Evolutionary conservation across 1,284 basidiomycete species (phyloP).

Genomic region (Ustilago bromivora): DNA sequence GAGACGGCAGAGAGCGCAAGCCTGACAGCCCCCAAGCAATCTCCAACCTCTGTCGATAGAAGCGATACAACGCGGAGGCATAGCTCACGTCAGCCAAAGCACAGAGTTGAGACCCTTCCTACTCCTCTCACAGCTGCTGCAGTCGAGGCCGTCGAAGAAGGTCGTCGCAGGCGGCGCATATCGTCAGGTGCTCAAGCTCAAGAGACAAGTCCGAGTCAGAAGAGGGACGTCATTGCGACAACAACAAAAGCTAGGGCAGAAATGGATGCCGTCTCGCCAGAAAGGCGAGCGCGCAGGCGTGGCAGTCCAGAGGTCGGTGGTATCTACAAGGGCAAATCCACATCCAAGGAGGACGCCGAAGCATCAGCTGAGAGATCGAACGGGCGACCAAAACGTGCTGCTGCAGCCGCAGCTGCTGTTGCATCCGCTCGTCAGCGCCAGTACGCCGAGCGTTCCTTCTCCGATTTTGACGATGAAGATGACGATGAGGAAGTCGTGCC

Average conservation of each 20-base stretch:
- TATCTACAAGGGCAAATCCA: conserved; percentile 24
- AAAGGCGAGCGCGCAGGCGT: conserved; percentile 12
- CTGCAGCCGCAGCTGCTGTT: conserved; percentile 26
- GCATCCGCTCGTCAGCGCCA: conserved; percentile 29
- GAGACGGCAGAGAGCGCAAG: conserved; percentile 33
- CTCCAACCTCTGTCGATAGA: not conserved
- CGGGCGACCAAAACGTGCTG: conserved; percentile 34
- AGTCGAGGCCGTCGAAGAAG: conserved; percentile 24
- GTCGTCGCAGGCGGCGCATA: conserved; percentile 24
- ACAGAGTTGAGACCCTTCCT: conserved; percentile 32
- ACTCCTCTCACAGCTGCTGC: conserved; percentile 32
- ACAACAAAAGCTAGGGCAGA: not conserved
- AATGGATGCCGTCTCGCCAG: conserved; percentile 7
- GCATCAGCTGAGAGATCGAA: not conserved
- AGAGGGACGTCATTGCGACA: not conserved
- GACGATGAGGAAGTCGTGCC: conserved; percentile 38
- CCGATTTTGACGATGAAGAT: conserved; percentile 32
- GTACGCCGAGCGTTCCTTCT: conserved; percentile 35
- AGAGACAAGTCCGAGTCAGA: conserved; percentile 4
- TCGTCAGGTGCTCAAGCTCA: conserved; percentile 14
- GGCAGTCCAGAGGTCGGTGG: conserved; percentile 25
- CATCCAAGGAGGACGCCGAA: not conserved
- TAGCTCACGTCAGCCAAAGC: conserved; percentile 41
- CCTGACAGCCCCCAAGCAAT: conserved; percentile 13
- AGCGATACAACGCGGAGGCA: conserved; percentile 14